Conservation (phyloP, 2,329 filamentous ascomycete species). For the Alternaria arbusti region DNA sequence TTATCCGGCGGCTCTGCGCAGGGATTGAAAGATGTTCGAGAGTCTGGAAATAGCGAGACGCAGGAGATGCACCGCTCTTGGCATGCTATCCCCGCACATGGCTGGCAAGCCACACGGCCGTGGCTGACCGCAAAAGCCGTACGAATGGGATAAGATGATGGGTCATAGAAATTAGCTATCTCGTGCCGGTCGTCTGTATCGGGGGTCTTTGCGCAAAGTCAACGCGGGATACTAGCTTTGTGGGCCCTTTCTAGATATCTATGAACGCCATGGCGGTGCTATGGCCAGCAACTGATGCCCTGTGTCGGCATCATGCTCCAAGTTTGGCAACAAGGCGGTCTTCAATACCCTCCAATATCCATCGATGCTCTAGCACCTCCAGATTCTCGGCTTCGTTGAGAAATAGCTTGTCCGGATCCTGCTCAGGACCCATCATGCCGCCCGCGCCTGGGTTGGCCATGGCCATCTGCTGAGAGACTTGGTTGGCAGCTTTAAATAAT, state of each 20-base stretch:
- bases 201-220: conserved; percentile 19
- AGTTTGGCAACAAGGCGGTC: conserved; percentile 71
- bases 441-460: conserved; percentile 76
- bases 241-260: conserved; percentile 11
- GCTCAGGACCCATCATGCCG: conserved; percentile 87
- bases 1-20: conserved; percentile 33
- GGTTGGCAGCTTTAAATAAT: conserved; percentile 74
- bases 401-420: conserved; percentile 96
- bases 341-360: conserved; percentile 87
- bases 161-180: conserved; percentile 39
- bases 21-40: conserved; percentile 15
- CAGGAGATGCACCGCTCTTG: conserved; percentile 10
- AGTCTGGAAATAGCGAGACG: conserved; percentile 6
- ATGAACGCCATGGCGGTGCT: conserved; percentile 15
- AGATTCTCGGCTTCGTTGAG: conserved; percentile 91
- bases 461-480: conserved; percentile 85
- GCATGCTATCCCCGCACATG: conserved; percentile 16
- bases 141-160: conserved; percentile 28
- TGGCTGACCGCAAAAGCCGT: conserved; percentile 30
- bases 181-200: conserved; percentile 26
- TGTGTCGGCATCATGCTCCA: conserved; percentile 23
- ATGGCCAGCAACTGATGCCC: conserved; percentile 9
- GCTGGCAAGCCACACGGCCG: conserved; percentile 22
- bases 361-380: conserved; percentile 92
- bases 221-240: conserved; percentile 33